Percentiles rank a stretch among this genome's conserved stretches.
These are phyloP conservation scores for Chlorociboria aeruginascens DNA, from an alignment of 495 filamentous ascomycete species.

Conservation along the genomic window DNA sequence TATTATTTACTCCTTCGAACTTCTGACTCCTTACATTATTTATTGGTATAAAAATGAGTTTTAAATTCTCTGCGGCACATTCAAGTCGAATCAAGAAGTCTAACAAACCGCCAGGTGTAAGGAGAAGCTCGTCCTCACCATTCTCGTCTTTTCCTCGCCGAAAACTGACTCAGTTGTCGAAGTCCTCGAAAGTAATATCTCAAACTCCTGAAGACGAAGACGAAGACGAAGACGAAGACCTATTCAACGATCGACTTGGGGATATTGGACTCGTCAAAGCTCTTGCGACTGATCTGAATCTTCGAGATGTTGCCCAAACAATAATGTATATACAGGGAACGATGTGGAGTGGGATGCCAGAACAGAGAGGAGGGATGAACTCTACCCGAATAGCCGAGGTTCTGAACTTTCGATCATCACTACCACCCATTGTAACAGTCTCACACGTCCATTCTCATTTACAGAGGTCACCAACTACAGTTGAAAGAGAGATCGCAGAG, in stretches of 20 bases:
- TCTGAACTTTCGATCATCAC: slow-evolving; percentile 48
- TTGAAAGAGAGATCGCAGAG: slow-evolving; percentile 62
- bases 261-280: slow-evolving; percentile 42
- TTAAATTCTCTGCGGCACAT: slow-evolving; percentile 14
- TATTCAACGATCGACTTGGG: slow-evolving; percentile 40
- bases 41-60: slow-evolving; percentile 12
- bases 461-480: slow-evolving; percentile 46
- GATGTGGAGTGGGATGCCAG: slow-evolving; percentile 62
- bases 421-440: slow-evolving; percentile 61
- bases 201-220: slow-evolving; percentile 15
- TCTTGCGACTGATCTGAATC: slow-evolving; percentile 37
- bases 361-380: slow-evolving; percentile 55
- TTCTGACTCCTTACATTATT: neutral
- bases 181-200: slow-evolving; percentile 11
- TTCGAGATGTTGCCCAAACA: slow-evolving; percentile 52
- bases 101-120: slow-evolving; percentile 22
- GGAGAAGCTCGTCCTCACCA: slow-evolving; percentile 29
- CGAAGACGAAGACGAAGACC: slow-evolving; percentile 28
- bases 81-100: slow-evolving; percentile 31
- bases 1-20: neutral
- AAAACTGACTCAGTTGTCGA: slow-evolving; percentile 33
- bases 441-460: slow-evolving; percentile 61
- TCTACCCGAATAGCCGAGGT: slow-evolving; percentile 59
- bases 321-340: slow-evolving; percentile 45
- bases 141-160: slow-evolving; percentile 44